Conservation (phyloP, 495 filamentous ascomycete species). For the Tuber magnatum region DNA sequence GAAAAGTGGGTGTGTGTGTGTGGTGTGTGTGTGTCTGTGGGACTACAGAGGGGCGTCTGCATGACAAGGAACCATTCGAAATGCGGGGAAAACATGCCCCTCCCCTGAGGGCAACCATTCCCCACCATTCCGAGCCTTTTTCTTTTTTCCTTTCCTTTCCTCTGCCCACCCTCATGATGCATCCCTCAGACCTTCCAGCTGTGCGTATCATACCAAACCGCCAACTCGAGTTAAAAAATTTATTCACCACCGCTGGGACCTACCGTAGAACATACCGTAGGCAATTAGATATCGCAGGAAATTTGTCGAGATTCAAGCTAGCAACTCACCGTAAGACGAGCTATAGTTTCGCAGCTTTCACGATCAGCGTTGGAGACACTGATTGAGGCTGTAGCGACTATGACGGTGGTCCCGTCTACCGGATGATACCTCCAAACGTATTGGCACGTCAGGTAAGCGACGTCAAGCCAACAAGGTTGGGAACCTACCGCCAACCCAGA, state of each 20-base stretch:
- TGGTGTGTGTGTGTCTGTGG: too few species aligned
- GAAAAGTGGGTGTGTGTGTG: too few species aligned
- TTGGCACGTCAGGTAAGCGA: not conserved
- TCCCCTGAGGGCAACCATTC: constrained; percentile 21
- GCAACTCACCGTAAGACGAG: not conserved
- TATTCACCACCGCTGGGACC: not conserved
- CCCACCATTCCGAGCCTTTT: constrained; percentile 16
- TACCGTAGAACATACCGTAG: not conserved
- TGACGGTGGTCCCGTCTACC: not conserved
- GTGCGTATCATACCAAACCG: constrained; percentile 3
- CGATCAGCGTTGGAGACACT: not conserved
- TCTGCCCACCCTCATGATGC: not conserved
- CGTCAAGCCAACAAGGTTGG: not conserved
- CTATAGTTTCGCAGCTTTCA: not conserved
- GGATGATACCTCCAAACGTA: not conserved
- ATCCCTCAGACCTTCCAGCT: constrained; percentile 1
- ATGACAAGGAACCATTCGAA: constrained; percentile 33
- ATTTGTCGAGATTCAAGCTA: not conserved
- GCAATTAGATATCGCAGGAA: not conserved
- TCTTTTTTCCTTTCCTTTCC: constrained; percentile 2
- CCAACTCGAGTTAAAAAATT: not conserved
- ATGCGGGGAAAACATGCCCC: constrained; percentile 35
- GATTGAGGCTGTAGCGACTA: not conserved
- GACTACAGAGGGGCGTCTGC: constrained; percentile 27
- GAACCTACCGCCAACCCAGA: too few species aligned